Base-by-base conservation (phyloP, 2,329 filamentous ascomycete genomes). In the Chalaropsis ovoidea region DNA sequence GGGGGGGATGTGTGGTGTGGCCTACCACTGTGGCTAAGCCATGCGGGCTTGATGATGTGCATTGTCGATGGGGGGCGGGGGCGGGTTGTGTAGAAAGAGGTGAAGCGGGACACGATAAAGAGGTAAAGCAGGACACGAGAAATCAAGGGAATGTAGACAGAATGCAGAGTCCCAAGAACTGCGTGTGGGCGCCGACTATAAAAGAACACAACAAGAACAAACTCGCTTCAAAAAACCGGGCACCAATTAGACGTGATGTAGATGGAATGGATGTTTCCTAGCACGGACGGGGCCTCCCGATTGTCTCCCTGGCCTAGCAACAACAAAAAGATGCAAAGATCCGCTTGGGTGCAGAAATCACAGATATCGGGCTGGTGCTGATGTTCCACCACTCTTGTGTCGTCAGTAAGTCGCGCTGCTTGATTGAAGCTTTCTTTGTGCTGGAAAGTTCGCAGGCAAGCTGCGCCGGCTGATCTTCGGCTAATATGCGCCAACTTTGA, bases 21-120 rank as follows among this genome's bases (percentile, higher is more conserved):
- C 67, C 42, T 66, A 69, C 68, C 92, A 77, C 90, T 91, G 79
- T 96, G 93, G 75, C 89, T 93, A 72, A 97, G 86, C 92, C 93
- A 97, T 74, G 89, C 86, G 71, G 93, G 93, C 84, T 95, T 96
- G 76, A 95, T 90, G 77, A 96, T 84, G 79, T 86, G 87, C 89
- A 93, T 92, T 67, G 68, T 72, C n/a, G 54, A 58, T 47, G 35
- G 8, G 35, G 35, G n/a, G 47, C 19, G 22, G 22, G n/a, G 24
- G n/a, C 7, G 54, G 27, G n/a, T 58, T 58, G 6, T 39, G 54
- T 35, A 39, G 8, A 7, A 58, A 58, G 43, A 47, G 43, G 6
- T 19, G 6, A 19, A n/a, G 1, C 43, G 2, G 8, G 15, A n/a
- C 43, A 47, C 43, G 11, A 13, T 3, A 15, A 43, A 15, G 13